Evolutionary conservation across 176 grass and related monocot genomes (phyloP), one percentile per base, ranked within the genome.

Genomic region (Bolboschoenus planiculmis): DNA sequence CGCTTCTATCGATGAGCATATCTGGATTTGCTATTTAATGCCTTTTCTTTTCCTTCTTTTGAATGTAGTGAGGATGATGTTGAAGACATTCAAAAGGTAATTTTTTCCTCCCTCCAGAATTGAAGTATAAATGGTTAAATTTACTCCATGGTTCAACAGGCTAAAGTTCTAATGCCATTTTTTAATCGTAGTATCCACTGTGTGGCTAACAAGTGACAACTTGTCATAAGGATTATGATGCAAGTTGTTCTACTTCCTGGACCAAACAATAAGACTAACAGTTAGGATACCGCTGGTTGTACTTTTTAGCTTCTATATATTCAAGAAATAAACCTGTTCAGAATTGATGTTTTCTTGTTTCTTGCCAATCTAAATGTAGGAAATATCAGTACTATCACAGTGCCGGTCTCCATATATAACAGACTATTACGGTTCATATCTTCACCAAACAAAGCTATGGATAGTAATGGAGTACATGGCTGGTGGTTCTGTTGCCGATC

Each of bases 391-490:
- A 89, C 85, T 99, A 75, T 95, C 92, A 58, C 97, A 99, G 80
- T 99, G 97, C 78, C 91, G 97, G 16, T 99, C 92, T 79, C 93
- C 97, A 46, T 99, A 93, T 89, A 99, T 99, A 91, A 99, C 97
- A 58, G 97, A 99, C 35, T 99, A 99, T 87, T 95, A 99, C 60
- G 97, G 97, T 8, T 96, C 97, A 20, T 91, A 99, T 90, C 97
- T 99, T 85, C 93, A 99, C 81, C 93, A 99, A 90, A 99, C 97
- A 9, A 96, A 99, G 85, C 79, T 99, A 53, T 93, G 93, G 93
- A 99, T 99, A 86, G 86, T 93, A 60, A 99, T 99, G 97, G 97
- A 99, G 81, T 99, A 99, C 83, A 99, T 99, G 97, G 97, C 97
- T 91, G 97, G 97, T 60, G 97, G 97, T 86, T 99, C 97, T 83